Percentiles rank a stretch among this genome's conserved stretches.
phyloP scores from a whole-genome alignment of 2,329 filamentous ascomycete species.

The Zymoseptoria ardabiliae region DNA sequence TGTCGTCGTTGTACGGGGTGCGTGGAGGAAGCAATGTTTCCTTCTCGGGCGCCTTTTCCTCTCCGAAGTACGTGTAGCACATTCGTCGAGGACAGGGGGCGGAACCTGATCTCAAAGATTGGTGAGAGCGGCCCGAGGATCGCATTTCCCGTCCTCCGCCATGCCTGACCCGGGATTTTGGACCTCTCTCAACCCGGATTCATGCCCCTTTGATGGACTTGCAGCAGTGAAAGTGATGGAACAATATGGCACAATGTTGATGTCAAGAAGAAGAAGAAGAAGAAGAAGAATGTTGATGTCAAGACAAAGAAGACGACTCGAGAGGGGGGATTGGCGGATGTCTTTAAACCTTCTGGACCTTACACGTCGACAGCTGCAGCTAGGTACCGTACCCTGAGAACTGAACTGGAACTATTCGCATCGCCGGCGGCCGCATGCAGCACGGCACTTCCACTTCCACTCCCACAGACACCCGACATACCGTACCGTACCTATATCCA shows the following conservation, averaged over 20 bases:
- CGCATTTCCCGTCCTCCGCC: background rate
- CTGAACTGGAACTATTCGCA: background rate
- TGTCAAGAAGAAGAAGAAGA: background rate
- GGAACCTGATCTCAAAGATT: background rate
- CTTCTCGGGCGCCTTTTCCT: background rate
- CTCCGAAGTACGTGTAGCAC: background rate
- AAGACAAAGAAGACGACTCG: background rate
- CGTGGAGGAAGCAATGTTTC: background rate
- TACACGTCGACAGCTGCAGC: background rate
- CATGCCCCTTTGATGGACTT: background rate
- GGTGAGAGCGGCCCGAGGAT: background rate
- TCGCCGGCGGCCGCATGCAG: background rate
- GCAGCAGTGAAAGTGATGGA: background rate
- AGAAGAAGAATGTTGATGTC: background rate
- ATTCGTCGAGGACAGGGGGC: background rate
- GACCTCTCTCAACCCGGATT: background rate
- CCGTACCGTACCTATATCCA: background rate
- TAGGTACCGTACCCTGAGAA: background rate
- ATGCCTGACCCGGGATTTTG: background rate
- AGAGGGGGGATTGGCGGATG: background rate
- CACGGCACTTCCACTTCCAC: background rate
- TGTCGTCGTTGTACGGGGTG: background rate
- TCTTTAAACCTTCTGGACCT: background rate
- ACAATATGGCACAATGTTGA: background rate
- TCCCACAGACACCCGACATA: no score